A percentile compares a stretch with the other conserved stretches of the same genome.
These are phyloP conservation scores for Umbelopsis ramanniana DNA, from an alignment of 192 early-diverging fungal genomes.

Conservation along the genomic window DNA sequence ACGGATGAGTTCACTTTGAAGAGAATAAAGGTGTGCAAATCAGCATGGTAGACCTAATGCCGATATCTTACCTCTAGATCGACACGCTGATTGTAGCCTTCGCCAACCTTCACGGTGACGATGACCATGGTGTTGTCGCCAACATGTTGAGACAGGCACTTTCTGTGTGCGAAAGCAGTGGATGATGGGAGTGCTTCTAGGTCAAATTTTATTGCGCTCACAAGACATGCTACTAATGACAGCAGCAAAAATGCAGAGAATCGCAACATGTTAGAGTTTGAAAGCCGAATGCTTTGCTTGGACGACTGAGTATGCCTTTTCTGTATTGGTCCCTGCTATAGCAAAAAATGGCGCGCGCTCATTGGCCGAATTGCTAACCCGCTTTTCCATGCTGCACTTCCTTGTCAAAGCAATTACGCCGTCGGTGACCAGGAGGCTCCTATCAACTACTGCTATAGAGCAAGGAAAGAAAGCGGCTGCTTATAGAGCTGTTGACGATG, in stretches of 20 bases:
- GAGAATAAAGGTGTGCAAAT: background rate
- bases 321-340: background rate
- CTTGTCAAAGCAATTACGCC: background rate
- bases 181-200: conserved; percentile 56
- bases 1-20: no score
- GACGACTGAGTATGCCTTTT: background rate
- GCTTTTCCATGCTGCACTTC: background rate
- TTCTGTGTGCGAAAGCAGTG: conserved; percentile 37
- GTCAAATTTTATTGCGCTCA: conserved; percentile 81
- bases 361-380: conserved; percentile 9
- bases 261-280: conserved; percentile 18
- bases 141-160: conserved; percentile 84
- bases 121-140: conserved; percentile 70
- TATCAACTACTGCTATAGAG: background rate
- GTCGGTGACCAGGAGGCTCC: background rate
- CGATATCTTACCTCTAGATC: conserved; percentile 59
- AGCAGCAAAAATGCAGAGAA: conserved; percentile 21
- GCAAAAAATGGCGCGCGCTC: conserved; percentile 16
- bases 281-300: background rate
- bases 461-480: conserved; percentile 12
- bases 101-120: conserved; percentile 67
- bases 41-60: no score
- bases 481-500: background rate
- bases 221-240: conserved; percentile 3
- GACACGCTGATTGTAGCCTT: conserved; percentile 76